These are phyloP conservation scores for Ascochyta rabiei DNA, from an alignment of 2,329 filamentous ascomycete genomes.

Conservation along the genomic window DNA sequence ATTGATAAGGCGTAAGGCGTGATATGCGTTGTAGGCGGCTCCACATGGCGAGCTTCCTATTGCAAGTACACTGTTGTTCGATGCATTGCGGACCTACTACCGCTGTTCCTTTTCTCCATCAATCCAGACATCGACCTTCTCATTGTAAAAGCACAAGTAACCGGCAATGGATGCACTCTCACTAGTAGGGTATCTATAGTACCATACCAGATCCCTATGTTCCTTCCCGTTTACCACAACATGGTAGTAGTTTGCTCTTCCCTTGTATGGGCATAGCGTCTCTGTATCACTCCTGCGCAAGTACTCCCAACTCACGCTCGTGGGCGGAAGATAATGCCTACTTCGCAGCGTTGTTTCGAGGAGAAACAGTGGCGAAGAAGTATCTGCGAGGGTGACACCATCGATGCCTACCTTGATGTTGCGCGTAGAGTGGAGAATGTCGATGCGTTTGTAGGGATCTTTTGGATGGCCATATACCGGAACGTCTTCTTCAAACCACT, in stretches of 20 bases:
- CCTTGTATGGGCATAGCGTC: conserved; percentile 72
- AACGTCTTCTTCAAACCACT: conserved; percentile 65
- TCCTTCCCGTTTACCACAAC: conserved; percentile 55
- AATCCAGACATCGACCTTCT: conserved; percentile 68
- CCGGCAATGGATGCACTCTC: conserved; percentile 65
- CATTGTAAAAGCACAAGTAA: conserved; percentile 69
- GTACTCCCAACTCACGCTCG: conserved; percentile 54
- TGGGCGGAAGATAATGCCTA: conserved; percentile 65
- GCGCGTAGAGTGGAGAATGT: conserved; percentile 63
- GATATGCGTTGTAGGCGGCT: not conserved
- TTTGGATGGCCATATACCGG: conserved; percentile 68
- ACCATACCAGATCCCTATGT: conserved; percentile 65
- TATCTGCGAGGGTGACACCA: conserved; percentile 55
- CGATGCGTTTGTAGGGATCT: conserved; percentile 70
- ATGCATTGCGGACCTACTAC: not conserved
- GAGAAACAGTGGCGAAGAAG: conserved; percentile 57
- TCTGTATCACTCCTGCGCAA: conserved; percentile 58
- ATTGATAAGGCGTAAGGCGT: not conserved
- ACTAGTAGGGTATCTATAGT: conserved; percentile 62
- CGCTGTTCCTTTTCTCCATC: conserved; percentile 56
- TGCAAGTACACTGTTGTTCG: not conserved
- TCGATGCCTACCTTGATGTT: conserved; percentile 57
- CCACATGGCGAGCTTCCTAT: not conserved
- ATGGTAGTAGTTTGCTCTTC: conserved; percentile 67
- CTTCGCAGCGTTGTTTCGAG: conserved; percentile 65